These are phyloP conservation scores for Arthrobotrys pseudoclavata DNA, from an alignment of 2,329 filamentous ascomycete species.

Conservation along the genomic window DNA sequence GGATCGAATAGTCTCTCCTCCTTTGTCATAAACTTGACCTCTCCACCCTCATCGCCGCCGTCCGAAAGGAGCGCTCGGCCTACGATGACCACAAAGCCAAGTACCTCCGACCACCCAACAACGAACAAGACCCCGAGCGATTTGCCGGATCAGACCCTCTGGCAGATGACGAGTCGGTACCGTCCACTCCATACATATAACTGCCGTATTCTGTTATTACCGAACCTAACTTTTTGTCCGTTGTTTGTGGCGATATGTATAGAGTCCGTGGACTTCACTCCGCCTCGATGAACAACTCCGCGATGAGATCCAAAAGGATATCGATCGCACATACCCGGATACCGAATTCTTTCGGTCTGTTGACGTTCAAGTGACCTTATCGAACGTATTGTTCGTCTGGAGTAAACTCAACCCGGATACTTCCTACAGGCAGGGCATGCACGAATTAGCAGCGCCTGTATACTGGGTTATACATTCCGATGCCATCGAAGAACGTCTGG, in stretches of 20 bases:
- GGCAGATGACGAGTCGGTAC: slow-evolving; percentile 81
- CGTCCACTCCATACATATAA: slow-evolving; percentile 61
- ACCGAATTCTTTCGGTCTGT: slow-evolving; percentile 89
- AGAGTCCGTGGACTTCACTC: slow-evolving; percentile 83
- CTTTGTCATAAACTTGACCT: slow-evolving; percentile 58
- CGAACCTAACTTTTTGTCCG: slow-evolving; percentile 50
- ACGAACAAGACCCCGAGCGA: slow-evolving; percentile 48
- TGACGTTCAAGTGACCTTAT: slow-evolving; percentile 81
- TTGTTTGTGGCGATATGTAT: slow-evolving; percentile 72
- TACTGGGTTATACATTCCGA: slow-evolving; percentile 87
- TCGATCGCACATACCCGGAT: slow-evolving; percentile 89
- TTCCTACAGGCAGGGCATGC: slow-evolving; percentile 98
- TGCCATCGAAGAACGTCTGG: slow-evolving; percentile 72
- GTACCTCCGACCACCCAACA: slow-evolving; percentile 54
- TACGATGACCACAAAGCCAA: slow-evolving; percentile 60
- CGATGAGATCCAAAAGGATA: slow-evolving; percentile 92
- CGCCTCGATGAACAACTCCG: slow-evolving; percentile 86
- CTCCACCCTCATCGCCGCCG: slow-evolving; percentile 44
- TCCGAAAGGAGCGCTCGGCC: slow-evolving; percentile 60
- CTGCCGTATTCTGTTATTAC: background rate
- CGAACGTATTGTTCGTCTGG: slow-evolving; percentile 93
- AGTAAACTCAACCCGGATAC: slow-evolving; percentile 90
- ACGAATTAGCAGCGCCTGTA: slow-evolving; percentile 91
- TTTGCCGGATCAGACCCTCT: slow-evolving; percentile 76
- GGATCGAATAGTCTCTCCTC: slow-evolving; percentile 26